Evolutionary conservation across 768 basidiomycete species (phyloP), one percentile per base, ranked within the genome.

Genomic region (Cystofilobasidium macerans): DNA sequence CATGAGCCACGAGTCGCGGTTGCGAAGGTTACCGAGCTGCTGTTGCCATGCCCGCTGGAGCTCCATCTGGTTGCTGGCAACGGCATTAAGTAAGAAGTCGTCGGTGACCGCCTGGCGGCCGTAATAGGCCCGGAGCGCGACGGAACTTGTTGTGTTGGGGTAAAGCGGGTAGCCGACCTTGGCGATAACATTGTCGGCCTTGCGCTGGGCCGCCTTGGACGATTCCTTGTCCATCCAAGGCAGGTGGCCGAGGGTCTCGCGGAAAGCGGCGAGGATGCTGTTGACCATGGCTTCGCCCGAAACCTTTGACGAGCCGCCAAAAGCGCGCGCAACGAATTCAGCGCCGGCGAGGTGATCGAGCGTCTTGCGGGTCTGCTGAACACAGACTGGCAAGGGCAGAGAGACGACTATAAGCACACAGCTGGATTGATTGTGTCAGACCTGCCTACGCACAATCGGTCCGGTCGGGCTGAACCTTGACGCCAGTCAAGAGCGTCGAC

Each of bases 121-220:
- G 73, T 97, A 98, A 77, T 91, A 98, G 45, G 73, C 77, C 33
- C 81, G 79, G 51, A 98, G 81, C 12, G 88, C 85, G 30, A 76
- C 76, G 43, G 91, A 80, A 72, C 84, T 79, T 22, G 79, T 79
- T 1, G 88, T 92, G 74, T 98, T 81, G 1, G 95, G 95, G 2
- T 84, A 89, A 7, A 86, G 72, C 0, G 95, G 94, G 77, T 85
- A 98, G 65, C 95, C 95, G 69, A 99, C 88, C 80, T 97, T 94
- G 75, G 90, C 82, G 33, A 85, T 83, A 68, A 93, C 86, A 0
- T 84, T 83, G 72, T 86, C 82, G 18, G 89, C 89, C 81, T 98
- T 98, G 72, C 86, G 82, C 18, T 85, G 84, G 6, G 95, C 95
- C 64, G 85, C 89, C 45, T 79, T 78, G 14, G 88, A 85, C 3